A percentile compares a stretch with the other conserved stretches of the same genome.
Evolutionary conservation across 129 eudicot species (phyloP).

Genomic region (Solidago caesia): DNA sequence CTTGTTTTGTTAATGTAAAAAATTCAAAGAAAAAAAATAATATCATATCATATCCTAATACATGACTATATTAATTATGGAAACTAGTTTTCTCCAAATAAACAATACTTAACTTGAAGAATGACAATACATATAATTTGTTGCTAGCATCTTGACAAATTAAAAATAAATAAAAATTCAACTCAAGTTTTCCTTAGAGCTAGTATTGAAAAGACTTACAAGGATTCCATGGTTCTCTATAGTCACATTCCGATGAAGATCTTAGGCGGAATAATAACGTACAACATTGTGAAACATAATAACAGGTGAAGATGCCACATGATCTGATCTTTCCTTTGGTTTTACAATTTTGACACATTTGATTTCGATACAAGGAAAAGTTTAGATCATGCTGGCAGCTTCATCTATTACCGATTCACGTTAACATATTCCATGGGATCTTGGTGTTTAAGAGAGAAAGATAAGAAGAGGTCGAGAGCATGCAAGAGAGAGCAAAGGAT

Average conservation of each 20-base stretch:
- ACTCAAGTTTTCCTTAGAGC: not conserved
- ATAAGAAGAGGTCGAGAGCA: conserved; percentile 21
- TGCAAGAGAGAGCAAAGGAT: conserved; percentile 24
- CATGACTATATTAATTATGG: too few species aligned
- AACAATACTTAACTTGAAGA: not conserved
- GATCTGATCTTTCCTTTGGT: conserved; percentile 6
- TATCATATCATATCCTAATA: too few species aligned
- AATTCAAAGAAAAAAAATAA: not conserved
- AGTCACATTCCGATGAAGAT: not conserved
- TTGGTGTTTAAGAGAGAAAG: conserved; percentile 9
- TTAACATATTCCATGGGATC: not conserved
- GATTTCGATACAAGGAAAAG: not conserved
- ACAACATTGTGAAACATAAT: not conserved
- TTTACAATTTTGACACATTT: not conserved
- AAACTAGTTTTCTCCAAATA: not conserved
- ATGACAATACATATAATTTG: not conserved
- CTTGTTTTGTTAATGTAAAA: not conserved
- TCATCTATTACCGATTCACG: conserved; percentile 57
- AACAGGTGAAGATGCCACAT: conserved; percentile 22
- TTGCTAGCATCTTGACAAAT: not conserved
- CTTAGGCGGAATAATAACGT: not conserved
- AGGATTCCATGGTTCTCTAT: not conserved
- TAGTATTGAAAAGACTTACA: not conserved
- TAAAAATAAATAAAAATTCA: not conserved
- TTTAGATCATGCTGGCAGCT: conserved; percentile 29